Evolutionary conservation across 305 asterid genomes (phyloP).

Genomic region (Fraxinus dipetala): DNA sequence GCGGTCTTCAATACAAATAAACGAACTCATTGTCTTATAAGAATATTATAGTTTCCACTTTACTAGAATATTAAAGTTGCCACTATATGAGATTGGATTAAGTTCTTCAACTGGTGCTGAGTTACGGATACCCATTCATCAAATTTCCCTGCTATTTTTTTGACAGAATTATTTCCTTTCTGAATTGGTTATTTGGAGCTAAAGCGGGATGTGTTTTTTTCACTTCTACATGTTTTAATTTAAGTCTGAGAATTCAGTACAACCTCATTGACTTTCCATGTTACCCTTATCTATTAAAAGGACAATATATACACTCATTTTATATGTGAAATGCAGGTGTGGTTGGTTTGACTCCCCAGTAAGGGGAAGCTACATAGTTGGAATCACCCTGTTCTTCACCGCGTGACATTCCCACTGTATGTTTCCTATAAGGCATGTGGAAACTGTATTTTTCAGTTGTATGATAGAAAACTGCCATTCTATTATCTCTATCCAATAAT

Average conservation of each 20-base stretch:
- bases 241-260: not conserved
- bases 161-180: not conserved
- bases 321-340: conserved; percentile 55
- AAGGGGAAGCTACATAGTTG: conserved; percentile 21
- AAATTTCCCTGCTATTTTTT: not conserved
- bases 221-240: not conserved
- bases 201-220: not conserved
- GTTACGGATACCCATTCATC: not conserved
- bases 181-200: not conserved
- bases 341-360: conserved; percentile 79
- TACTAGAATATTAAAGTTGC: not conserved
- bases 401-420: not conserved
- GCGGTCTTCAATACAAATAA: not conserved
- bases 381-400: not conserved
- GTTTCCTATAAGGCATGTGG: conserved; percentile 26
- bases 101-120: not conserved
- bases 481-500: conserved; percentile 11
- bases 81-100: not conserved
- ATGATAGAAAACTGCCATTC: conserved; percentile 12
- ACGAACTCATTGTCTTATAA: not conserved
- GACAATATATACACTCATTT: not conserved
- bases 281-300: not conserved
- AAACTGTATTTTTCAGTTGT: conserved; percentile 23
- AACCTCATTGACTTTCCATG: not conserved
- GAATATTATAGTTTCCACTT: not conserved